phyloP scores from a whole-genome alignment of 495 filamentous ascomycete species.

The Penicillium silybi region DNA sequence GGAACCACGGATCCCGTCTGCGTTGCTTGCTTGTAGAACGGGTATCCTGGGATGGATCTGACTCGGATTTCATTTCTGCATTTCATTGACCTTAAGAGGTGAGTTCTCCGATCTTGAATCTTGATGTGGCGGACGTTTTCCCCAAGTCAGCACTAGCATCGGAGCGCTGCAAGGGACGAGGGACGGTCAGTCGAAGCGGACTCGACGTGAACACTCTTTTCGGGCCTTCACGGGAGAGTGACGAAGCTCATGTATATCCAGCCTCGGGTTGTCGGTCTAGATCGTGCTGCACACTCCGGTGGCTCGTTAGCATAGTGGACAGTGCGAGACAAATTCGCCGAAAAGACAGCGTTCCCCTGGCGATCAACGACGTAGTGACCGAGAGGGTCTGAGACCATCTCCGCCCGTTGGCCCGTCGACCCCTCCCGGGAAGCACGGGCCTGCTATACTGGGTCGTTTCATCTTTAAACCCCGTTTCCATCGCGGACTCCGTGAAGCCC shows the following conservation, averaged over 20 bases:
- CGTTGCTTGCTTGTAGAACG: not conserved
- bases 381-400: conserved; percentile 3
- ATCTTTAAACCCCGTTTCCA: not conserved
- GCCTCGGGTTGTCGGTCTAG: conserved; percentile 1
- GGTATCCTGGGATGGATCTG: not conserved
- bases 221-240: too few relatives aligned
- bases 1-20: not conserved
- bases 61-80: conserved; percentile 2
- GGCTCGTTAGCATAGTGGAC: conserved; percentile 6
- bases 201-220: too few relatives aligned
- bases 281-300: not conserved
- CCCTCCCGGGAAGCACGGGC: conserved; percentile 31
- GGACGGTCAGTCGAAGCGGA: too few relatives aligned
- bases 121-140: conserved; percentile 4
- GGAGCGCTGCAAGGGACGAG: not conserved
- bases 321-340: conserved; percentile 5
- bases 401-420: not conserved
- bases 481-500: too few relatives aligned
- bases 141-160: conserved; percentile 21
- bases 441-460: conserved; percentile 34
- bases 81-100: not conserved
- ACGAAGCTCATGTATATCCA: too few relatives aligned
- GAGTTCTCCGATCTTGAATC: not conserved
- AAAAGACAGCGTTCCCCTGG: not conserved
- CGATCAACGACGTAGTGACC: not conserved